Evolutionary conservation across 2,329 filamentous ascomycete species (phyloP), one percentile per base, ranked within the genome.

Genomic region (Neurospora sp.): DNA sequence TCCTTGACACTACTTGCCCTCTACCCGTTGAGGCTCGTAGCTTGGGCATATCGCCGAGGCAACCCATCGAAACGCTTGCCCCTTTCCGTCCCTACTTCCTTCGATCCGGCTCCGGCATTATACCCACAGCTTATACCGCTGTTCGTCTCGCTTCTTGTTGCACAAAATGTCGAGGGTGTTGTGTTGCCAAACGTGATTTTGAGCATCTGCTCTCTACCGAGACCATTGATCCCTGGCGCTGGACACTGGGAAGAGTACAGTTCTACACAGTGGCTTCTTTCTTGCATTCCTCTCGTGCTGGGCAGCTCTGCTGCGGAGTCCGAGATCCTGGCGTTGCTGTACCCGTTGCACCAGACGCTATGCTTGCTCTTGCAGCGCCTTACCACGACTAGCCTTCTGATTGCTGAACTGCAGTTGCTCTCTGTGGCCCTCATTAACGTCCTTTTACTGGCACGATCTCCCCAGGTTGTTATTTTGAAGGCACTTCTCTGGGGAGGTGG

Each of bases 71-170:
- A 73, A 38, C 75, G 73, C 70, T 74, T 83, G 38, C 81, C 83
- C 1, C 75, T 90, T 42, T 77, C 78, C 38, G 82, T 97, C 43
- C 93, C 93, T 0, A 82, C 88, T 4, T 85, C 87, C n/a, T 97
- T 97, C 79, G 95, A 98, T 77, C 94, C 93, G 2, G 95, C 95
- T 7, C 93, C 94, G 11, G 84, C 97, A n/a, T 80, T 97, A 70
- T 98, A 97, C 78, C 95, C 95, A 19, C 86, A 91, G 6, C 80
- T 90, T 2, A 84, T 97, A 38, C 93, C 94, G 0, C 81, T 94
- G 17, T 84, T 94, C 66, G 90, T 96, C 38, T 89, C 93, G 1
- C 82, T 96, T 4, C 89, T 94, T 10, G 84, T 97, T 58, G 87
- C 89, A 8, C 83, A 85, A 68, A 85, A 86, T 67, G 88, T 87